These are phyloP conservation scores for Rhodomyrtus tomentosa DNA, from an alignment of 345 rosid genomes.

Conservation along the genomic window DNA sequence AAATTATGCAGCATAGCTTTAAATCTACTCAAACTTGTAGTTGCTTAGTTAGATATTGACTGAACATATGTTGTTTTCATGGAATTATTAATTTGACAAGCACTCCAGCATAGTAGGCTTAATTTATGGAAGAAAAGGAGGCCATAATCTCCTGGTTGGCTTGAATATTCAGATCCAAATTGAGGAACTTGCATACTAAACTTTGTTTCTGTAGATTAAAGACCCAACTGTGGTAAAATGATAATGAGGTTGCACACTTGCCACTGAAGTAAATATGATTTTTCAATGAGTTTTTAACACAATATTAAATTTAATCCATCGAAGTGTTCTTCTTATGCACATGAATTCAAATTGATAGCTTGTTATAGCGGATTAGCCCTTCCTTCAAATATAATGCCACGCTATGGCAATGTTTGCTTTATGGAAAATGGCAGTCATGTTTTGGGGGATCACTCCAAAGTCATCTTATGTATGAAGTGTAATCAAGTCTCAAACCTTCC, in stretches of 20 bases:
- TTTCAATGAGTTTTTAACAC: background rate
- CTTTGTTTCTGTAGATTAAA: background rate
- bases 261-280: background rate
- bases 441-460: background rate
- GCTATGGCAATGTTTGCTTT: background rate
- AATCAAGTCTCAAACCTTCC: background rate
- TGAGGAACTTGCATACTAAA: background rate
- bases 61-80: background rate
- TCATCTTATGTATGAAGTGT: accelerated
- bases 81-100: background rate
- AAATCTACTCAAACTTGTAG: background rate
- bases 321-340: background rate
- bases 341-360: background rate
- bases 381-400: no score
- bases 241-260: background rate
- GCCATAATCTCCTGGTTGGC: background rate
- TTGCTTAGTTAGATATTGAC: background rate
- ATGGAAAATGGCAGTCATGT: background rate
- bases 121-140: background rate
- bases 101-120: background rate
- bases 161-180: background rate
- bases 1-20: background rate
- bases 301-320: background rate
- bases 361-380: background rate
- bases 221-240: background rate